Conservation (phyloP, 805 yeast genomes). For the Wickerhamiella azyma region DNA sequence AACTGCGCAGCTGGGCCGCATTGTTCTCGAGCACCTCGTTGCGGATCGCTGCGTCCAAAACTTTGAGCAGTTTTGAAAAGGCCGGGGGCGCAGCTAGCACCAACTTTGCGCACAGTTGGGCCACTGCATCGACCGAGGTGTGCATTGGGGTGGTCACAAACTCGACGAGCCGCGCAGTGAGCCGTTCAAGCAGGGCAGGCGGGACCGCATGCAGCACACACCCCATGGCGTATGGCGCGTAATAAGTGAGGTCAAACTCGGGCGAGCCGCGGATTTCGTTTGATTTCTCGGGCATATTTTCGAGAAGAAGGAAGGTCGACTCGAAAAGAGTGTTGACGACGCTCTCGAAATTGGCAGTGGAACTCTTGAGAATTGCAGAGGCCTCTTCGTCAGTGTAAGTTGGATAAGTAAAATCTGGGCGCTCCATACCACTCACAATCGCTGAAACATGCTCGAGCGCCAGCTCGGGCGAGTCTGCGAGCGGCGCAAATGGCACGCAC, state of each 20-base stretch:
- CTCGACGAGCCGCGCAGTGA: constrained; percentile 26
- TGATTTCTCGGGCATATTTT: constrained; percentile 50
- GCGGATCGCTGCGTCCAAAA: constrained; percentile 39
- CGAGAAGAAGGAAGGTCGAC: constrained; percentile 49
- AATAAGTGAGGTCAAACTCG: constrained; percentile 35
- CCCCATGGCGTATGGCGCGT: constrained; percentile 28
- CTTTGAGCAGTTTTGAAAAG: constrained; percentile 32
- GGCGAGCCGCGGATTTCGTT: constrained; percentile 28
- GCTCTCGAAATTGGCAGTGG: constrained; percentile 56
- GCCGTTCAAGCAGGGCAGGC: constrained; percentile 19
- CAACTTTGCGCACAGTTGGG: constrained; percentile 59
- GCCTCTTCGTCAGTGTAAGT: constrained; percentile 31
- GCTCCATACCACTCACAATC: constrained; percentile 46
- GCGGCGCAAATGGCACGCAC: constrained; percentile 47
- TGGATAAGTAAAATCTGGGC: constrained; percentile 17
- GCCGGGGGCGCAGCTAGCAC: constrained; percentile 46
- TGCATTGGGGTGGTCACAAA: constrained; percentile 49
- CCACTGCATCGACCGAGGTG: constrained; percentile 47
- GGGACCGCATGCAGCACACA: constrained; percentile 25
- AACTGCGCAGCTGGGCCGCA: constrained; percentile 60
- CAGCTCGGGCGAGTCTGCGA: constrained; percentile 27
- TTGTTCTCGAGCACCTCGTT: constrained; percentile 61
- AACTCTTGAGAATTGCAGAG: constrained; percentile 48
- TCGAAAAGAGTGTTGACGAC: constrained; percentile 44
- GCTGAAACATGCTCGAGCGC: constrained; percentile 42